A percentile compares a stretch with the other conserved stretches of the same genome.
phyloP scores from a whole-genome alignment of 2,329 filamentous ascomycete species.

The Fusarium aywerte region DNA sequence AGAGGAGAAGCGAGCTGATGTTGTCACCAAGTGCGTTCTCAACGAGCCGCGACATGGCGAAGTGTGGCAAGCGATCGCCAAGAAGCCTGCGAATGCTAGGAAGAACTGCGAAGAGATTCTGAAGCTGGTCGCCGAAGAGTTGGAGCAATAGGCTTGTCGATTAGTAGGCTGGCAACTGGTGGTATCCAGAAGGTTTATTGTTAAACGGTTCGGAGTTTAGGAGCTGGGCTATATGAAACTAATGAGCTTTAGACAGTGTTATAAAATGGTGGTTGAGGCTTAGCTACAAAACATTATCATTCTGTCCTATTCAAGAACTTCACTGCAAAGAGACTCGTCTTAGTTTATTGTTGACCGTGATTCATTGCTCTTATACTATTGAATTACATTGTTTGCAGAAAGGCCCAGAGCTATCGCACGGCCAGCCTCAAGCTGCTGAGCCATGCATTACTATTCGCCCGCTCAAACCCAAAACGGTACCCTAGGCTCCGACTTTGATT shows the following conservation, averaged over 20 bases:
- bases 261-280: not conserved
- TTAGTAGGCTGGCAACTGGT: not conserved
- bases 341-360: slow-evolving; percentile 10
- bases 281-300: not conserved
- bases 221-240: slow-evolving; percentile 16
- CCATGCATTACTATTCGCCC: slow-evolving; percentile 16
- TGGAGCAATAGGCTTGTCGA: slow-evolving; percentile 46
- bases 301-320: not conserved
- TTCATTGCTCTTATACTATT: slow-evolving; percentile 32
- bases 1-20: slow-evolving; percentile 88
- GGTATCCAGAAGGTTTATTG: not conserved
- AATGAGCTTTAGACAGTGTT: slow-evolving; percentile 29
- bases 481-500: slow-evolving; percentile 23
- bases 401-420: slow-evolving; percentile 12
- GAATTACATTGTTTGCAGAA: slow-evolving; percentile 25
- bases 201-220: slow-evolving; percentile 29
- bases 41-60: slow-evolving; percentile 94
- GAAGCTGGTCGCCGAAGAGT: slow-evolving; percentile 73
- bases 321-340: not conserved
- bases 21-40: slow-evolving; percentile 80
- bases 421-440: slow-evolving; percentile 27
- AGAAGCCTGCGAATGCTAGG: slow-evolving; percentile 83
- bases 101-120: slow-evolving; percentile 83
- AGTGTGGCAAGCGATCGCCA: slow-evolving; percentile 86
- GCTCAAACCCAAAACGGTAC: slow-evolving; percentile 20